phyloP scores from a whole-genome alignment of 1,284 basidiomycete species.

The Ceratobasidium sp. region DNA sequence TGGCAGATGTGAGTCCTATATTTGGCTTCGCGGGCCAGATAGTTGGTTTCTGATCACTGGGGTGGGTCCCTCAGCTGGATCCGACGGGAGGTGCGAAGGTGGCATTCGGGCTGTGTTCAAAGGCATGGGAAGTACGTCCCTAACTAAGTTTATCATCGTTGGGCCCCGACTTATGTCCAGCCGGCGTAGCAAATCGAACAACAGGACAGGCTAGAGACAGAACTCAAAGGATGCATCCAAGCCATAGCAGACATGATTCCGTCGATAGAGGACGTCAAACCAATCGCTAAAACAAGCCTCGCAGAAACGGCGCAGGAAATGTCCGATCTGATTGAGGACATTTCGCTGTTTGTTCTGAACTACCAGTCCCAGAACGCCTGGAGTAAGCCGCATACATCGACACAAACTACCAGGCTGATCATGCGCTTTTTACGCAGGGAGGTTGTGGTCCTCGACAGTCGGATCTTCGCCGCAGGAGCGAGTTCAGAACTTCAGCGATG shows the following conservation, averaged over 20 bases:
- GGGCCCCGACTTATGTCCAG: neutral
- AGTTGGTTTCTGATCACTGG: too few species aligned
- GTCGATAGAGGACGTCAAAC: neutral
- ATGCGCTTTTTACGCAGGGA: too few species aligned
- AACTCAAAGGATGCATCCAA: neutral
- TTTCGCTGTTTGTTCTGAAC: neutral
- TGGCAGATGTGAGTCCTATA: neutral
- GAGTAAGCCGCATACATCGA: too few species aligned
- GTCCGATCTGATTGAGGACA: neutral
- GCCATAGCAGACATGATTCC: neutral
- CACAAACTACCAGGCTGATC: too few species aligned
- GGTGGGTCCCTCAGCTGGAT: constrained; percentile 30
- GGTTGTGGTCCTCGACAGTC: too few species aligned
- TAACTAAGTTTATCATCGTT: too few species aligned
- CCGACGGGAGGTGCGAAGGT: constrained; percentile 33
- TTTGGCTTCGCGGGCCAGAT: neutral
- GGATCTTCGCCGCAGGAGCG: too few species aligned
- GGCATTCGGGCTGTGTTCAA: neutral
- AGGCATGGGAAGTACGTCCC: constrained; percentile 36
- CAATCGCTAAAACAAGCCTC: neutral
- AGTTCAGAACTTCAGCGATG: too few species aligned
- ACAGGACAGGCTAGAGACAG: neutral
- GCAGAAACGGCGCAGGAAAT: neutral
- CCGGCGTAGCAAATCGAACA: neutral
- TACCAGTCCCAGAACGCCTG: too few species aligned